Percentiles rank a stretch among this genome's conserved stretches.
Conservation (phyloP, 2,329 filamentous ascomycete genomes). For the Xylaria sp. region DNA sequence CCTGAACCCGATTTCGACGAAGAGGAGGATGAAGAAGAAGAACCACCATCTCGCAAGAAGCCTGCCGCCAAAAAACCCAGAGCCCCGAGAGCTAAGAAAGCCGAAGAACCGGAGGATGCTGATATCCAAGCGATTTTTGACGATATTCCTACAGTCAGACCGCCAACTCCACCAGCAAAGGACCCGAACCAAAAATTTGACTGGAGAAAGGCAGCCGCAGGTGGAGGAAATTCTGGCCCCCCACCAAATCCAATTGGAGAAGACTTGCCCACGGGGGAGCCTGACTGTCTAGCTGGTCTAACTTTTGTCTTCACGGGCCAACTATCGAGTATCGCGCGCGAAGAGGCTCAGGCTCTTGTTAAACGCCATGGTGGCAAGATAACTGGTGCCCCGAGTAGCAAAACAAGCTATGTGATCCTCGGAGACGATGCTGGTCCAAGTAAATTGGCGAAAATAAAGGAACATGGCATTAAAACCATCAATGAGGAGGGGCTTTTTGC, state of each 20-base stretch:
- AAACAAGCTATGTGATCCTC: constrained; percentile 93
- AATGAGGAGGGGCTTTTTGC: constrained; percentile 92
- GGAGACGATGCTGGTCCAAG: constrained; percentile 92
- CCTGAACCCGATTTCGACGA: constrained; percentile 65
- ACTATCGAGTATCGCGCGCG: constrained; percentile 80
- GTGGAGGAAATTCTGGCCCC: constrained; percentile 70
- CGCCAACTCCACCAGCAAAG: constrained; percentile 84
- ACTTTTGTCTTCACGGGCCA: constrained; percentile 96
- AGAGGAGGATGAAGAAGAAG: constrained; percentile 61
- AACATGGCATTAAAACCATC: constrained; percentile 86
- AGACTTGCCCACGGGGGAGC: constrained; percentile 83
- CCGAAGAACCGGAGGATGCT: constrained; percentile 72
- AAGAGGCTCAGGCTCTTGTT: constrained; percentile 85
- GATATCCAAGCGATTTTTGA: constrained; percentile 86
- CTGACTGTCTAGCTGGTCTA: constrained; percentile 89
- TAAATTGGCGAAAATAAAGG: constrained; percentile 86
- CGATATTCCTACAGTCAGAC: constrained; percentile 82
- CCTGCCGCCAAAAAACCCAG: constrained; percentile 67
- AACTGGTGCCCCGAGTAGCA: constrained; percentile 84
- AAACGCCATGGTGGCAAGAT: constrained; percentile 96
- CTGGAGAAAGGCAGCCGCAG: constrained; percentile 70
- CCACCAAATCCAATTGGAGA: constrained; percentile 70
- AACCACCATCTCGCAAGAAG: constrained; percentile 63
- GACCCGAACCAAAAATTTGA: constrained; percentile 80
- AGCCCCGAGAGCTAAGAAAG: constrained; percentile 71